These are phyloP conservation scores for Periconia sp. DNA, from an alignment of 2,329 filamentous ascomycete genomes.

Conservation along the genomic window DNA sequence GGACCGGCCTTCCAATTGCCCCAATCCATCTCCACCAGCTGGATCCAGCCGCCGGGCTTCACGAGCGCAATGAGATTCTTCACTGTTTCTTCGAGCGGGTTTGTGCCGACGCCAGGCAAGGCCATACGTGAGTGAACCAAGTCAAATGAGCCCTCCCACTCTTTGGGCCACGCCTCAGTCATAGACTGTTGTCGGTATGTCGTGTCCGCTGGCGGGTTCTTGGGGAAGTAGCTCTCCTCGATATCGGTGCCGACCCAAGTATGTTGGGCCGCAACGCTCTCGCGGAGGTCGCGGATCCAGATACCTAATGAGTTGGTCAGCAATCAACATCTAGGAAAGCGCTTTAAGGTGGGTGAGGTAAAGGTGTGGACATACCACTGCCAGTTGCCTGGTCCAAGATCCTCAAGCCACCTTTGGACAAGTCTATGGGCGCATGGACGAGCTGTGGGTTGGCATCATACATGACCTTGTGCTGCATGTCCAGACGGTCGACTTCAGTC, in stretches of 20 bases:
- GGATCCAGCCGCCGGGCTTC: constrained; percentile 21
- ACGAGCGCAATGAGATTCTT: constrained; percentile 14
- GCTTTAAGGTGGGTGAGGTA: background rate
- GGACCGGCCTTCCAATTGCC: constrained; percentile 13
- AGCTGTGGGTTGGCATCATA: constrained; percentile 3
- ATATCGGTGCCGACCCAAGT: constrained; percentile 12
- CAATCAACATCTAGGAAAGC: no score
- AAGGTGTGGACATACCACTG: constrained; percentile 4
- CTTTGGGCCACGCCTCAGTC: constrained; percentile 16
- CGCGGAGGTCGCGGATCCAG: constrained; percentile 6
- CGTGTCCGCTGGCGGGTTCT: constrained; percentile 7
- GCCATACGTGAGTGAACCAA: constrained; percentile 22
- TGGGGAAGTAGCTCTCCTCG: constrained; percentile 9
- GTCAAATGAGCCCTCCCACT: constrained; percentile 17
- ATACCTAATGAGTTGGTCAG: no score
- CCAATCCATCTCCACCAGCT: constrained; percentile 19
- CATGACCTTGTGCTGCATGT: constrained; percentile 12
- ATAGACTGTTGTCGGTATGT: constrained; percentile 15
- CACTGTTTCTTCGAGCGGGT: constrained; percentile 13
- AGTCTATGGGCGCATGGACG: constrained; percentile 8
- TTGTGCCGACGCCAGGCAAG: constrained; percentile 14
- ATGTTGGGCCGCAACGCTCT: background rate
- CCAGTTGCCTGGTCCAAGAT: constrained; percentile 14
- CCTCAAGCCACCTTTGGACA: constrained; percentile 7
- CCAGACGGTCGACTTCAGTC: constrained; percentile 7